Evolutionary conservation across 441 rosid genomes (phyloP).

Genomic region (Populus hybrid): DNA sequence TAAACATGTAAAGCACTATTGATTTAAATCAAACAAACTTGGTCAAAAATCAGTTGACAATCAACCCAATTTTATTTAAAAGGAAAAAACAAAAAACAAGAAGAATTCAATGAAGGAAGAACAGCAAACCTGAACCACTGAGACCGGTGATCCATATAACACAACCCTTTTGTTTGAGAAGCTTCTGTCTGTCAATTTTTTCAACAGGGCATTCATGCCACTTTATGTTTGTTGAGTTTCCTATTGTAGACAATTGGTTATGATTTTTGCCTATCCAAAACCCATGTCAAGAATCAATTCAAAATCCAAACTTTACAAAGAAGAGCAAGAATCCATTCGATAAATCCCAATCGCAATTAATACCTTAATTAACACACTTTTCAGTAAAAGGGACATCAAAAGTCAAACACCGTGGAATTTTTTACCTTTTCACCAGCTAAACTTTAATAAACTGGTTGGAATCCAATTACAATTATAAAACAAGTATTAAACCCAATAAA

Average conservation of each 20-base stretch:
- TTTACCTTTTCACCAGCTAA: neutral
- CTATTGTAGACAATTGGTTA: constrained; percentile 27
- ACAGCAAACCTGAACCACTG: constrained; percentile 76
- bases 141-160: constrained; percentile 96
- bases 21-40: too few relatives aligned
- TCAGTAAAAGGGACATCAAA: neutral
- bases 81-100: neutral
- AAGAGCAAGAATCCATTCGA: neutral
- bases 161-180: constrained; percentile 80
- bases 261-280: constrained; percentile 2
- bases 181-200: constrained; percentile 60
- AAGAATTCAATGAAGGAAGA: neutral
- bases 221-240: constrained; percentile 67
- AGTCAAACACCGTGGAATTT: neutral
- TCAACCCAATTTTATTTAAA: too few relatives aligned
- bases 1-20: too few relatives aligned
- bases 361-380: neutral
- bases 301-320: neutral
- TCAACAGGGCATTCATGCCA: constrained; percentile 86
- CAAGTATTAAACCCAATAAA: neutral
- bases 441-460: neutral
- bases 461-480: neutral
- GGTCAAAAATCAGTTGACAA: too few relatives aligned
- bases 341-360: neutral
- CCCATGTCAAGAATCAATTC: neutral